Conservation (phyloP, 805 yeast genomes). For the Hanseniaspora mollemarum region DNA sequence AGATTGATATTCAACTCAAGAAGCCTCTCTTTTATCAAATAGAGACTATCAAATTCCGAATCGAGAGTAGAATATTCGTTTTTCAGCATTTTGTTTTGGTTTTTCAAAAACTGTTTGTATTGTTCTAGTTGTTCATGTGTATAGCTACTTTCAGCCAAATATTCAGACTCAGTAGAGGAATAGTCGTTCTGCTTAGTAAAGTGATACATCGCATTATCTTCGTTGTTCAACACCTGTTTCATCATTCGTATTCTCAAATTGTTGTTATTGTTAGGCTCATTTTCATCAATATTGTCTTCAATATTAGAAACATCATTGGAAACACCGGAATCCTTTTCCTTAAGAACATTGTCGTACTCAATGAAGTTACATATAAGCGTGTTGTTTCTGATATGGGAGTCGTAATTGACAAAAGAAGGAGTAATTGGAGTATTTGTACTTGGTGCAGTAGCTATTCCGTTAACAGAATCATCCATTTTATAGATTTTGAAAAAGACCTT, state of each 20-base stretch:
- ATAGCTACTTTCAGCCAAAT: not conserved
- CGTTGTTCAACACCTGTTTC: constrained; percentile 8
- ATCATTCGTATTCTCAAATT: not conserved
- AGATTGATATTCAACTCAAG: not conserved
- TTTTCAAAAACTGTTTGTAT: not conserved
- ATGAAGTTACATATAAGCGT: constrained; percentile 5
- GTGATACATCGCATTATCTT: not conserved
- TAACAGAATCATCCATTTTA: not conserved
- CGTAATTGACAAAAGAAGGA: constrained; percentile 1
- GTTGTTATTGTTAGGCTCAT: not conserved
- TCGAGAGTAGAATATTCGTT: not conserved
- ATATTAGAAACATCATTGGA: too few relatives aligned
- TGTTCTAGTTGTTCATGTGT: not conserved
- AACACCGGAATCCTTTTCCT: not conserved
- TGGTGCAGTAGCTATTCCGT: not conserved
- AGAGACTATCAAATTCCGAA: not conserved
- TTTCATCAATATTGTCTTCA: not conserved
- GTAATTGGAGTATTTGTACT: not conserved
- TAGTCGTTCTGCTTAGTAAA: not conserved
- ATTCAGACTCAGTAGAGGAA: too few relatives aligned
- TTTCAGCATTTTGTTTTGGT: not conserved
- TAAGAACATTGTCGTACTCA: constrained; percentile 6
- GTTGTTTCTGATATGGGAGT: constrained; percentile 11
- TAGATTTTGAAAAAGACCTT: not conserved
- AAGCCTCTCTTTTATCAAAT: not conserved